phyloP scores from a whole-genome alignment of 2,329 filamentous ascomycete genomes.

The Fusarium transvaalense region DNA sequence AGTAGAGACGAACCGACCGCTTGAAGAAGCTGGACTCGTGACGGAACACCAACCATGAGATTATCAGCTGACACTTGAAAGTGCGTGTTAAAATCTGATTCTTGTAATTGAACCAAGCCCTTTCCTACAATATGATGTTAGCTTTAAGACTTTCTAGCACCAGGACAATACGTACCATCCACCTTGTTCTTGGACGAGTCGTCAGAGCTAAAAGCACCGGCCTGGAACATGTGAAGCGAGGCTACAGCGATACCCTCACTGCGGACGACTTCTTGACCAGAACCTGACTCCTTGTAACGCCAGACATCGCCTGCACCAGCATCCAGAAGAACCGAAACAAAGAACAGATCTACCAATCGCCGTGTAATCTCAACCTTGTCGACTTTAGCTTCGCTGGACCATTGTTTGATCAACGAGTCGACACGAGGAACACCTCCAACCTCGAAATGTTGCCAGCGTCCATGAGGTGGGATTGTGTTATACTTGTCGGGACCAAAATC shows the following conservation, averaged over 20 bases:
- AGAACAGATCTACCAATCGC: constrained; percentile 70
- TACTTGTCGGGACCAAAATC: constrained; percentile 64
- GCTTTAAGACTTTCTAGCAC: not conserved
- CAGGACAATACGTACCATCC: constrained; percentile 50
- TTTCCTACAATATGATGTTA: constrained; percentile 38
- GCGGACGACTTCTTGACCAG: constrained; percentile 53
- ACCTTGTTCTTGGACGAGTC: constrained; percentile 36
- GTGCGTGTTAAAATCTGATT: constrained; percentile 51
- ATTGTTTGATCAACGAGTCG: constrained; percentile 58
- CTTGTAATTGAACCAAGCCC: constrained; percentile 53
- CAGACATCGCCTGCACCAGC: constrained; percentile 66
- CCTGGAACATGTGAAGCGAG: constrained; percentile 62
- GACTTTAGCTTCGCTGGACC: constrained; percentile 54
- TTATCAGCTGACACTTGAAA: constrained; percentile 62
- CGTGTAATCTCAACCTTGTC: constrained; percentile 63
- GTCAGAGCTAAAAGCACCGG: constrained; percentile 54
- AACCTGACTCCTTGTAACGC: constrained; percentile 58
- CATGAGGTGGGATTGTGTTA: constrained; percentile 65
- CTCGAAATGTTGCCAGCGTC: constrained; percentile 73
- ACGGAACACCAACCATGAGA: constrained; percentile 60
- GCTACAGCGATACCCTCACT: constrained; percentile 67
- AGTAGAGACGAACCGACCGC: constrained; percentile 59
- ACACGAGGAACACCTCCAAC: constrained; percentile 66
- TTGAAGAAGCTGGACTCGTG: constrained; percentile 58
- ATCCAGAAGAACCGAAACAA: constrained; percentile 70